Evolutionary conservation across 371 early-diverging fungal species (phyloP), one percentile per base, ranked within the genome.

Genomic region (Mortierella sp.): DNA sequence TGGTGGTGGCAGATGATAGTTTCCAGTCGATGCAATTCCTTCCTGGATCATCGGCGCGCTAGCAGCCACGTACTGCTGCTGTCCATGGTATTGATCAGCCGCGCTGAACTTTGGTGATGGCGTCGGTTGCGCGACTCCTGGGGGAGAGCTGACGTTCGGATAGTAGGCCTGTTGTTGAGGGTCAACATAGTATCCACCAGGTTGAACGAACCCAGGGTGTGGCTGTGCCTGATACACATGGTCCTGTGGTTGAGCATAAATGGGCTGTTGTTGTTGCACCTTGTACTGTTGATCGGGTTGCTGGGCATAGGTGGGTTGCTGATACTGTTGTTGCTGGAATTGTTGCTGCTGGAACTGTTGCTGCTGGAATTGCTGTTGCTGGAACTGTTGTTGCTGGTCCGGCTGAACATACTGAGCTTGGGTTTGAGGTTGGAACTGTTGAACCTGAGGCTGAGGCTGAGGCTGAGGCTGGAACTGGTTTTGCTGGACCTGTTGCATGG

Each of bases 21-120:
- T 60, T 24, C 54, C 60, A 17, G 45, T 44, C 34, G 55, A 60
- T 3, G 67, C 55, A 24, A 67, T 49, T 14, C 55, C 45, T 9
- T 25, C 37, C 27, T 39, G 31, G 31, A n/a, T 14, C n/a, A 37
- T 21, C 39, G 55, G 22, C 46, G 68, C 21, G 51, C 50, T 12
- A 51, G 55, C 19, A 45, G 60, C 34, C 19, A 55, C 50, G 46
- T 67, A 52, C 10, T 59, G 54, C n/a, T 66, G 44, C 16, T 55
- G 49, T 17, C 54, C 49, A 16, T 49, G 68, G 5, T 57, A 53
- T 8, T 37, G 29, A 17, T 27, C 34, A 22, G 41, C 24, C 16
- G 71, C 27, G 14, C 50, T 16, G 34, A 55, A 60, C 2, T 44
- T 63, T 2, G 71, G 71, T 1, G 64, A 63, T 37, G 71, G 69